Evolutionary conservation across 2,329 filamentous ascomycete genomes (phyloP).

Genomic region (Aspergillus hortae): DNA sequence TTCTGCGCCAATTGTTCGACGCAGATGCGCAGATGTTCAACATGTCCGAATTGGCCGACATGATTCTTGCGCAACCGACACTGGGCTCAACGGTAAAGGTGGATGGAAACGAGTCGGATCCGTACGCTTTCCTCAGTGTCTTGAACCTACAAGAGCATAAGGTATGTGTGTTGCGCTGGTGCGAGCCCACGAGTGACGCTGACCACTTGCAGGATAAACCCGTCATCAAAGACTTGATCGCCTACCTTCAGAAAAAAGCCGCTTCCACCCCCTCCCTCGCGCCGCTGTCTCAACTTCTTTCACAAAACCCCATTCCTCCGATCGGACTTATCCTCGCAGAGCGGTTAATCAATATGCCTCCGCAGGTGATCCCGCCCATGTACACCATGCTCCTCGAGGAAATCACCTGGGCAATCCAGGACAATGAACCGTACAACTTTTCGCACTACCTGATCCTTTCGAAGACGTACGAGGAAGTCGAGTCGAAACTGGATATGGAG

Average conservation of each 20-base stretch:
- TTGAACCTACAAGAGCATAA: conserved; percentile 77
- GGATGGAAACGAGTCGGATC: conserved; percentile 88
- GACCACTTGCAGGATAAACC: conserved; percentile 55
- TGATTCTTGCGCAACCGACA: conserved; percentile 80
- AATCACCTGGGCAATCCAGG: conserved; percentile 80
- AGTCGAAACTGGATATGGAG: conserved; percentile 71
- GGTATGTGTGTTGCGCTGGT: conserved; percentile 28
- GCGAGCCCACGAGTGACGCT: not conserved
- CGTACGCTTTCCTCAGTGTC: conserved; percentile 87
- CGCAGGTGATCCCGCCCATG: conserved; percentile 87
- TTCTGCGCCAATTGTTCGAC: conserved; percentile 89
- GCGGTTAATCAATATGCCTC: conserved; percentile 93
- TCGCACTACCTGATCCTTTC: conserved; percentile 89
- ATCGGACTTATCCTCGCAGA: conserved; percentile 88
- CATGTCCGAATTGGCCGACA: conserved; percentile 77
- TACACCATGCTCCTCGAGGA: conserved; percentile 93
- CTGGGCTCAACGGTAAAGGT: conserved; percentile 95
- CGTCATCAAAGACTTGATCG: conserved; percentile 65
- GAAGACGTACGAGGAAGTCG: conserved; percentile 87
- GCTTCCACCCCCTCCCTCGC: conserved; percentile 54
- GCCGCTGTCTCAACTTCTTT: conserved; percentile 57
- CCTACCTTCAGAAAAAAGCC: conserved; percentile 63
- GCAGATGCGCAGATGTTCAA: conserved; percentile 82
- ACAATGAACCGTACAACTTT: conserved; percentile 89
- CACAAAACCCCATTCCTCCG: conserved; percentile 51